These are phyloP conservation scores for Phytopythium montanum DNA, from an alignment of 352 stramenopile genomes.

Conservation along the genomic window DNA sequence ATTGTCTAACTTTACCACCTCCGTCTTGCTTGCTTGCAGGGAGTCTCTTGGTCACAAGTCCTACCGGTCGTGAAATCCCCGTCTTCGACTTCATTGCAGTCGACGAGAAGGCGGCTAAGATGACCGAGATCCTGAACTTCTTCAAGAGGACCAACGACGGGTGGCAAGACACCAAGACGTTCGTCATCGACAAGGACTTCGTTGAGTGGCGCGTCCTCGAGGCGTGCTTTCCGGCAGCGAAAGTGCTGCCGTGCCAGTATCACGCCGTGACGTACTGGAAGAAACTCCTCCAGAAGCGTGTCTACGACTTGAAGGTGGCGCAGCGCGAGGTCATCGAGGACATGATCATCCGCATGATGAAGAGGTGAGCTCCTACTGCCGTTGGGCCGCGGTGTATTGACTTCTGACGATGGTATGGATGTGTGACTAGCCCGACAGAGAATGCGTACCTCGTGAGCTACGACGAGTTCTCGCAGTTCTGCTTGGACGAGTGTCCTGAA, in stretches of 20 bases:
- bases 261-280: constrained; percentile 15
- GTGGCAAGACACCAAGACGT: constrained; percentile 7
- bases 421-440: too few relatives aligned
- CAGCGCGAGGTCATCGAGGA: constrained; percentile 7
- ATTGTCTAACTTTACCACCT: too few relatives aligned
- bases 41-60: constrained; percentile 15
- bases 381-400: too few relatives aligned
- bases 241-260: constrained; percentile 9
- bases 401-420: too few relatives aligned
- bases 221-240: constrained; percentile 4
- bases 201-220: constrained; percentile 16
- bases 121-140: constrained; percentile 9
- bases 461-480: not conserved
- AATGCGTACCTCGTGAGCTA: not conserved
- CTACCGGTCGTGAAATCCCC: constrained; percentile 13
- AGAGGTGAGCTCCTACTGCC: constrained; percentile 1
- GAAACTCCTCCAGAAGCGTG: constrained; percentile 9
- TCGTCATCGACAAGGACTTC: constrained; percentile 25
- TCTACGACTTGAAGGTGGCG: constrained; percentile 11
- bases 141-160: constrained; percentile 16
- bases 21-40: not conserved
- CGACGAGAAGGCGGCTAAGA: constrained; percentile 15
- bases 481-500: not conserved
- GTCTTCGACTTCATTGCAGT: constrained; percentile 17
- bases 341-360: constrained; percentile 8